Evolutionary conservation across 1,284 basidiomycete species (phyloP), one percentile per base, ranked within the genome.

Genomic region (Sanghuangporus weigelae): DNA sequence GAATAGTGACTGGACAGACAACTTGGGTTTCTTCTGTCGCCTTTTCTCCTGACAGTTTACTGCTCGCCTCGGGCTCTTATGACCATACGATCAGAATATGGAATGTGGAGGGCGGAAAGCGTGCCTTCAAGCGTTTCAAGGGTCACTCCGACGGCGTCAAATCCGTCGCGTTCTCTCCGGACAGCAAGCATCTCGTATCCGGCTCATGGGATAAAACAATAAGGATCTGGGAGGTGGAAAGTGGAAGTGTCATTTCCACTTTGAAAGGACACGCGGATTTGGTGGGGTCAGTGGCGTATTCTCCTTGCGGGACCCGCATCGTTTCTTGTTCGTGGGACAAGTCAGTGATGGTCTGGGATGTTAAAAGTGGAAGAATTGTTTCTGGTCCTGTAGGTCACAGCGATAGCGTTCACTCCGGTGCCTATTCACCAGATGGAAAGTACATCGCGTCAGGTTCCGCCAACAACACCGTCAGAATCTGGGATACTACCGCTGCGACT

Each of bases 1-100:
- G 21, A 5, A 19, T 23, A 0, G 36, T 59, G 23, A 49, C 44
- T 31, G 44, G 44, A 16, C 44, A 46, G 7, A 16, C 8, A 12
- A 11, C 1, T 16, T 7, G 11, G 19, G 44, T 67, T 46, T 12
- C 6, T 7, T 46, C 44, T 16, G 56, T 67, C 19, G 51, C 59
- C 3, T 66, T 64, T 54, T 66, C 66, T 16, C 57, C 46, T 3
- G 3, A 67, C 40, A 58, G 54, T 1, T 48, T n/a, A 11, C 39
- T 31, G 5, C 40, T 67, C 21, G 44, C 57, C 21, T 60, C 58
- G 12, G 58, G 42, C 7, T 64, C 66, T n/a, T 5, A 49, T 55
- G 66, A 67, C 46, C 19, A 60, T 2, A 67, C 66, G 21, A 53
- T 67, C 42, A 57, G 67, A 21, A 49, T 67, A 2, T 67, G 66